Conservation (phyloP, 805 yeast genomes). For the Teunomyces barrocoloradensis region DNA sequence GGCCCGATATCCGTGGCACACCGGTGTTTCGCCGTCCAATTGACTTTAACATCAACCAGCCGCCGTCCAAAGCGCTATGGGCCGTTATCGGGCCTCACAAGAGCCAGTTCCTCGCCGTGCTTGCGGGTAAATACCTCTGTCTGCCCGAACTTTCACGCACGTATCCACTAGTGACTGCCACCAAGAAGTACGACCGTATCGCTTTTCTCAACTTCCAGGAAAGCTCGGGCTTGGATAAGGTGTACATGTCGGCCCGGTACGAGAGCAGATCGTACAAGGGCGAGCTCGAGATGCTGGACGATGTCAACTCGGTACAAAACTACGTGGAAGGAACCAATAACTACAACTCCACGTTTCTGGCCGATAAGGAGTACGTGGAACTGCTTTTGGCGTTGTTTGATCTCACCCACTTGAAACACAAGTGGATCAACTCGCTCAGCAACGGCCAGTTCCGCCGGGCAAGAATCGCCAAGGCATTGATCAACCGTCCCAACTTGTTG, state of each 20-base stretch:
- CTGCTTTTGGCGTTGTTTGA: slow-evolving; percentile 49
- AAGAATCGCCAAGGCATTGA: slow-evolving; percentile 71
- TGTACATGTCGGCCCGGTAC: slow-evolving; percentile 85
- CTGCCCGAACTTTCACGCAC: slow-evolving; percentile 52
- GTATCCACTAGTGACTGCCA: slow-evolving; percentile 48
- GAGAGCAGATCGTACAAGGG: slow-evolving; percentile 75
- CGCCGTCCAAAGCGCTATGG: slow-evolving; percentile 22
- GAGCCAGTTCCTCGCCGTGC: slow-evolving; percentile 49
- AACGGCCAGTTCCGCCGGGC: slow-evolving; percentile 95
- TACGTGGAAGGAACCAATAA: slow-evolving; percentile 59
- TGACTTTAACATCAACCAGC: slow-evolving; percentile 21
- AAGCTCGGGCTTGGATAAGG: slow-evolving; percentile 38
- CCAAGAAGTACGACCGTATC: slow-evolving; percentile 27
- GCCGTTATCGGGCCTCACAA: slow-evolving; percentile 45
- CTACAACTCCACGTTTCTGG: slow-evolving; percentile 37
- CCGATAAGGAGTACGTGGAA: slow-evolving; percentile 28
- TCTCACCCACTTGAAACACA: slow-evolving; percentile 54
- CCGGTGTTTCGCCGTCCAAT: slow-evolving; percentile 27
- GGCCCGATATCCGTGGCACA: slow-evolving; percentile 6
- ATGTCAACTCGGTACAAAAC: slow-evolving; percentile 56
- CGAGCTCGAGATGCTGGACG: slow-evolving; percentile 53
- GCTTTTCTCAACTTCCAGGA: slow-evolving; percentile 36
- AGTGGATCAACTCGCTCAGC: slow-evolving; percentile 84
- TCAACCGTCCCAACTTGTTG: slow-evolving; percentile 61
- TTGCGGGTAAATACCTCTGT: slow-evolving; percentile 55